Evolutionary conservation across 768 basidiomycete species (phyloP).

Genomic region (Tephrocybe sp.): DNA sequence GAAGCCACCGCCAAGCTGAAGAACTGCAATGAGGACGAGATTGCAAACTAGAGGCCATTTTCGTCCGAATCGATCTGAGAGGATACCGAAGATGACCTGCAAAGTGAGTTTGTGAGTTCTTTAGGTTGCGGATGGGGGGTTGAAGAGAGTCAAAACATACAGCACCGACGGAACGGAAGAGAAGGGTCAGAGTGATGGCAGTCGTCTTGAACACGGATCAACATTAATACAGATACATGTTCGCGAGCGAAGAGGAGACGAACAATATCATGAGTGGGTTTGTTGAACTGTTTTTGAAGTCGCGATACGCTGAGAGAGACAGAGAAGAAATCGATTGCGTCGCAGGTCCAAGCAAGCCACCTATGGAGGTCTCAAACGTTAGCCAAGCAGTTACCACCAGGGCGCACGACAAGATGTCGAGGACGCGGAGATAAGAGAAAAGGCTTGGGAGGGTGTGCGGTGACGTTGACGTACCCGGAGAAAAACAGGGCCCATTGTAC

Average conservation of each 20-base stretch:
- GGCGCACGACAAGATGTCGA: too few species aligned
- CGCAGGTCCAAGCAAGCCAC: slow-evolving; percentile 85
- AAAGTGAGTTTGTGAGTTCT: background rate
- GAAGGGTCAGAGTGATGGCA: slow-evolving; percentile 86
- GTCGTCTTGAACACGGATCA: slow-evolving; percentile 45
- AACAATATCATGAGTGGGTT: slow-evolving; percentile 39
- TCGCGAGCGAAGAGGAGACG: slow-evolving; percentile 3
- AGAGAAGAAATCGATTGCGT: slow-evolving; percentile 85
- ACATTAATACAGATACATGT: background rate
- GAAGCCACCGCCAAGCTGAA: slow-evolving; percentile 83
- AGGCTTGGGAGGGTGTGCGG: too few species aligned
- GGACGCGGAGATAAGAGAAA: too few species aligned
- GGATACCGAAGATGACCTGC: slow-evolving; percentile 71
- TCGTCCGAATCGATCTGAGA: slow-evolving; percentile 87
- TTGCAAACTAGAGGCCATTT: slow-evolving; percentile 91
- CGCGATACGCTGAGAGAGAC: slow-evolving; percentile 57
- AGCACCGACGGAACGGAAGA: slow-evolving; percentile 84
- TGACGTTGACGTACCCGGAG: slow-evolving; percentile 52
- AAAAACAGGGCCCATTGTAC: slow-evolving; percentile 60
- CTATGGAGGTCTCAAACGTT: slow-evolving; percentile 28
- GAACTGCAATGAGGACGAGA: slow-evolving; percentile 62
- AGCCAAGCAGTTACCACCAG: slow-evolving; percentile 2
- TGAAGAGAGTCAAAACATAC: slow-evolving; percentile 34
- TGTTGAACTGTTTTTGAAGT: slow-evolving; percentile 48
- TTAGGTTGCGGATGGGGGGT: slow-evolving; percentile 8